These are phyloP conservation scores for Conoideocrella luteorostrata DNA, from an alignment of 2,329 filamentous ascomycete genomes.

Conservation along the genomic window DNA sequence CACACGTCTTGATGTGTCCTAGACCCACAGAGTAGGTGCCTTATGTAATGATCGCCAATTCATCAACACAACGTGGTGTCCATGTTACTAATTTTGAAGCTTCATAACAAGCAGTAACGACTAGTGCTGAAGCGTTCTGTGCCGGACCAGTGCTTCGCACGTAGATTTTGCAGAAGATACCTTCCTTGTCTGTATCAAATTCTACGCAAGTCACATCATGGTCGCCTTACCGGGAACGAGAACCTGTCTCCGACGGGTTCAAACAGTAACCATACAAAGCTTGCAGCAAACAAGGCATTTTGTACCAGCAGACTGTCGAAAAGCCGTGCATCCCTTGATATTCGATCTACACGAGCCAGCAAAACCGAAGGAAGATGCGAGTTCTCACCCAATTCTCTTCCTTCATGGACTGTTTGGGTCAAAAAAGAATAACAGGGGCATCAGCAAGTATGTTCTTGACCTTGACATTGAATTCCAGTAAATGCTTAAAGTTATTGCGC, in stretches of 20 bases:
- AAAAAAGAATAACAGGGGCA: conserved; percentile 88
- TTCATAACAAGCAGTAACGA: no score
- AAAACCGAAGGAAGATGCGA: conserved; percentile 29
- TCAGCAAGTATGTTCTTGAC: conserved; percentile 72
- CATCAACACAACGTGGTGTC: no score
- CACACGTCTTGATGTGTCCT: no score
- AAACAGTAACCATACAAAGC: background rate
- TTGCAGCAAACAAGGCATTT: background rate
- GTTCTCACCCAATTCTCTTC: conserved; percentile 66
- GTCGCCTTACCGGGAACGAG: no score
- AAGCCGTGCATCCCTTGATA: conserved; percentile 35
- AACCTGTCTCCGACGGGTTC: background rate
- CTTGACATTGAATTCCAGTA: background rate
- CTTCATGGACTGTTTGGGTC: conserved; percentile 92
- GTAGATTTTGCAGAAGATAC: no score
- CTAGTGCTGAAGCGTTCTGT: no score
- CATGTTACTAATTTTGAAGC: no score
- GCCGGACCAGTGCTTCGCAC: no score
- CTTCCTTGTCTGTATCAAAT: no score
- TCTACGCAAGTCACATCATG: background rate
- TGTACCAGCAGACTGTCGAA: background rate
- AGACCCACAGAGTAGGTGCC: no score
- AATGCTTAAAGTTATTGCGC: conserved; percentile 1
- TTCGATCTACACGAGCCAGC: conserved; percentile 62
- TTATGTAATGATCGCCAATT: no score